Base-by-base conservation (phyloP, 2,329 filamentous ascomycete genomes). In the Alternaria triticimaculans region DNA sequence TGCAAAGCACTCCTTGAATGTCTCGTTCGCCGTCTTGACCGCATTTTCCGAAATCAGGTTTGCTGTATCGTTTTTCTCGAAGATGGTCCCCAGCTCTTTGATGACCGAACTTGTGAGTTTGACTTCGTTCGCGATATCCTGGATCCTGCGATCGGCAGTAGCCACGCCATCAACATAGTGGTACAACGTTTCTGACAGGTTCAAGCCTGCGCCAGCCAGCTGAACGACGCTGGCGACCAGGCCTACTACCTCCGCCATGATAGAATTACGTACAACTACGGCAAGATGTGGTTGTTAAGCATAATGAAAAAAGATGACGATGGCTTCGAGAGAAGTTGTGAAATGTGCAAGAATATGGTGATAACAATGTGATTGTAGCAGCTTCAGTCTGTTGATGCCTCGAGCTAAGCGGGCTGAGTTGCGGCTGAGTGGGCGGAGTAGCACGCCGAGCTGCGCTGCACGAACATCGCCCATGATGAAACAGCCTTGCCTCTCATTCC, bases 161-260 rank as follows among this genome's bases (percentile, higher is more conserved):
- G 71, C 64, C n/a, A 78, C 76, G 9, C 70, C 60, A 26, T 78
- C 75, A 8, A 68, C 76, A 67, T 77, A 77, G 33, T 73, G 65
- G 55, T 77, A 77, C 30, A 78, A 66, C 5, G 72, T 70, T 44
- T 76, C 64, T 4, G 72, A 75, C 25, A 78, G 66, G 53, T 75
- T 74, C 8, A 78, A 55, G 9, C 73, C 75, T 14, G 75, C 70
- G 4, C 71, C 74, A 25, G 72, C 76, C 12, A 78, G 64, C 59
- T 77, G 74, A 11, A 78, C 65, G 37, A 78, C 71, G n/a, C 73
- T 74, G 11, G 76, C 74, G 25, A 74, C 65, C n/a, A 78, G 43
- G 21, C 72, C 69, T 12, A 72, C 20, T 11, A 58, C 58, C 43
- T 77, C 76, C 3, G 74, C 73, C 74, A 77, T 78, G 28, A 15